Evolutionary conservation across 73 alveolate genomes (phyloP).

Genomic region (Durusdinium trenchii): DNA sequence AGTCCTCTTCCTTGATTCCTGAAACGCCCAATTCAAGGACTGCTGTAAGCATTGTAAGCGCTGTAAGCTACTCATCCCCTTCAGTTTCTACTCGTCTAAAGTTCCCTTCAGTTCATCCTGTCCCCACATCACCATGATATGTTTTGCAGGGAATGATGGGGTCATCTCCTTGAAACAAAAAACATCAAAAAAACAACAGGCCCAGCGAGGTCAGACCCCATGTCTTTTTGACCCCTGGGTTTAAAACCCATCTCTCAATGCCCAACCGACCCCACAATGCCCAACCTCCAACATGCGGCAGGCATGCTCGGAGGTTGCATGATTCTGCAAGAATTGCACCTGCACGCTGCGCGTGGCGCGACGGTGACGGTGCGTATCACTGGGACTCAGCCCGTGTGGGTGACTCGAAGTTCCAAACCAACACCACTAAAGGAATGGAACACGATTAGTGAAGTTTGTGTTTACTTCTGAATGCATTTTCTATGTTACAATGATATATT

Average conservation of each 20-base stretch:
- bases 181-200: too few relatives aligned
- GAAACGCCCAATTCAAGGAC: too few relatives aligned
- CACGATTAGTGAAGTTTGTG: not conserved
- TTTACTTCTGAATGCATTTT: not conserved
- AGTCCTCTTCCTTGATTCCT: too few relatives aligned
- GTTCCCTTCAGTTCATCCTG: too few relatives aligned
- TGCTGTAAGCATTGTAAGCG: too few relatives aligned
- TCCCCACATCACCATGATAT: too few relatives aligned
- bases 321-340: conserved; percentile 94
- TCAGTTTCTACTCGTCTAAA: too few relatives aligned
- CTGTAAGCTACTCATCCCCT: too few relatives aligned
- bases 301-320: conserved; percentile 79
- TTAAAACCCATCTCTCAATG: too few relatives aligned
- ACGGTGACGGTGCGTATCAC: not conserved
- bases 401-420: not conserved
- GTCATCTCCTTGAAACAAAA: not conserved
- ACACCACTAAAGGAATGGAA: not conserved
- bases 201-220: too few relatives aligned
- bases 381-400: not conserved
- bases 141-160: not conserved
- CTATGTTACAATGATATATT: not conserved
- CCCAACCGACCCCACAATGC: not conserved
- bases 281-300: conserved; percentile 82
- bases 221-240: too few relatives aligned
- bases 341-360: not conserved